Conservation (phyloP, 106 monocot species). For the Alisma plantagoaquatica region DNA sequence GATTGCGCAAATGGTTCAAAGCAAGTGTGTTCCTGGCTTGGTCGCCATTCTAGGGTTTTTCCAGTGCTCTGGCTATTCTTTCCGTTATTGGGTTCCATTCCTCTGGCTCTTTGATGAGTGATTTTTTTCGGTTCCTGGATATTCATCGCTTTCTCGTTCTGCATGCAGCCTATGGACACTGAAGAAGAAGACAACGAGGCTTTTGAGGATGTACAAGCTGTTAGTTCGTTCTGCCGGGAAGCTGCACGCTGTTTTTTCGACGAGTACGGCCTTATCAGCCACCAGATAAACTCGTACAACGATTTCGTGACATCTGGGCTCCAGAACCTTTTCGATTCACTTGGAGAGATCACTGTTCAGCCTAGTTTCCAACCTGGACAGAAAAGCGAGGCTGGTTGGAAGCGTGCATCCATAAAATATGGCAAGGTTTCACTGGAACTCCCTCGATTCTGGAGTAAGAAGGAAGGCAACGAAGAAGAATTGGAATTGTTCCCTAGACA, state of each 20-base stretch:
- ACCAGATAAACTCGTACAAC: constrained; percentile 90
- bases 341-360: constrained; percentile 68
- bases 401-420: constrained; percentile 55
- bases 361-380: constrained; percentile 74
- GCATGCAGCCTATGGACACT: not conserved
- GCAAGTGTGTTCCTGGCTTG: too few relatives aligned
- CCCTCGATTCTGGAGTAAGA: constrained; percentile 55
- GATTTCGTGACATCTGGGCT: constrained; percentile 60
- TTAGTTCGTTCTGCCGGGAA: constrained; percentile 75
- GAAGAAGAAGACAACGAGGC: not conserved
- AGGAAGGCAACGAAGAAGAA: constrained; percentile 26
- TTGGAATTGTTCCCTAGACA: constrained; percentile 67
- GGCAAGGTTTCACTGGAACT: constrained; percentile 63
- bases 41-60: too few relatives aligned
- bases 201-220: constrained; percentile 2
- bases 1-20: too few relatives aligned
- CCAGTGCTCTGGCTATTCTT: too few relatives aligned
- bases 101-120: too few relatives aligned
- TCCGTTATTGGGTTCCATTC: too few relatives aligned
- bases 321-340: constrained; percentile 64
- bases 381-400: constrained; percentile 47
- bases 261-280: constrained; percentile 69
- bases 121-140: too few relatives aligned
- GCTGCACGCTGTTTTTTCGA: constrained; percentile 62
- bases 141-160: too few relatives aligned